Evolutionary conservation across 192 early-diverging fungal genomes (phyloP).

Genomic region (Podila verticillata): DNA sequence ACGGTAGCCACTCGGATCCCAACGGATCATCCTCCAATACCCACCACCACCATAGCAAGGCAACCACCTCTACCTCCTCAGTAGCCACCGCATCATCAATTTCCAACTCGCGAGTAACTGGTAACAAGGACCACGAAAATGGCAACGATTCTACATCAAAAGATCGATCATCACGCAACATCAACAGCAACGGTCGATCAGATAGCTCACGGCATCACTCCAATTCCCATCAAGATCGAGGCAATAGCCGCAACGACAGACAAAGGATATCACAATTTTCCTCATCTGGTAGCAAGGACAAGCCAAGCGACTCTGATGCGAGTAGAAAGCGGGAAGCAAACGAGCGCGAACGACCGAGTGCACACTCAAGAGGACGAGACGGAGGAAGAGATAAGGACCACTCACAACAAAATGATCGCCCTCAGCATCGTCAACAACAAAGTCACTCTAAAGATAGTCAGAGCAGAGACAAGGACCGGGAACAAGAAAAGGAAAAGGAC

Average conservation of each 20-base stretch:
- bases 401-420: background rate
- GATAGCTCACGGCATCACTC: background rate
- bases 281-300: background rate
- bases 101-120: background rate
- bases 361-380: background rate
- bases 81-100: background rate
- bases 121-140: background rate
- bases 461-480: background rate
- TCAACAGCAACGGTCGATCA: background rate
- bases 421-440: slow-evolving; percentile 2
- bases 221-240: too few species aligned
- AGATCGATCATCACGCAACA: background rate
- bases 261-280: background rate
- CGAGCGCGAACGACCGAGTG: background rate
- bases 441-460: background rate
- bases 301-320: background rate
- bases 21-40: background rate
- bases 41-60: background rate
- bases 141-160: slow-evolving; percentile 1
- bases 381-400: slow-evolving; percentile 5
- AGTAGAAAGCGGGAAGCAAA: background rate
- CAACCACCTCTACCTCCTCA: background rate
- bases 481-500: slow-evolving; percentile 2
- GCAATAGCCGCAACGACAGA: background rate
- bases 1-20: background rate